Conservation (phyloP, 371 early-diverging fungal genomes). For the Mucor racemosus region DNA sequence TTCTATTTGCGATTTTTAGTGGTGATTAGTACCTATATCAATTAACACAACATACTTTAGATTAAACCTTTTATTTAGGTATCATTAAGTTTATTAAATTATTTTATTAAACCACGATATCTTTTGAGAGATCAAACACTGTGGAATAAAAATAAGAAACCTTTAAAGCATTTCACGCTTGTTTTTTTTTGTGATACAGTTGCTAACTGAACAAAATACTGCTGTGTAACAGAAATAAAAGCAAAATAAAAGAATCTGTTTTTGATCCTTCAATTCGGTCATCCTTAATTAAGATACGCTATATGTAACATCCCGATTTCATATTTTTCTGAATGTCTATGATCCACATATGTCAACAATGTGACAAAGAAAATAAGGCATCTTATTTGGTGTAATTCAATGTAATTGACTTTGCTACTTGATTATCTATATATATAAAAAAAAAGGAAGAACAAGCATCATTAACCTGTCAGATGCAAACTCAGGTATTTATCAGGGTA, state of each 20-base stretch:
- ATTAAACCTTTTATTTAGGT: neutral
- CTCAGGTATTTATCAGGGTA: neutral
- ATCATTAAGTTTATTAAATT: neutral
- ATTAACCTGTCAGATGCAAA: neutral
- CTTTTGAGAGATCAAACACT: neutral
- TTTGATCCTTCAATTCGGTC: constrained; percentile 8
- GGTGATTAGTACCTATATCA: neutral
- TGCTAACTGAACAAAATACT: neutral
- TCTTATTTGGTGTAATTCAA: neutral
- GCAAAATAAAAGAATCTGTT: neutral
- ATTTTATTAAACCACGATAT: neutral
- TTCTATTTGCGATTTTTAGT: neutral
- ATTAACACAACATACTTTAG: neutral
- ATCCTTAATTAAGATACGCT: constrained; percentile 1
- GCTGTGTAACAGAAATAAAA: neutral
- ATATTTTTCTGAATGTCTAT: neutral
- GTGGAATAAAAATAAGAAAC: neutral
- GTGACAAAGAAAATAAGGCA: neutral
- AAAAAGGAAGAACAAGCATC: neutral
- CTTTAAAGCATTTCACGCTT: neutral
- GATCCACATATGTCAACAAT: neutral
- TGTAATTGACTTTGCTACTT: neutral
- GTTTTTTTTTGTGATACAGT: neutral
- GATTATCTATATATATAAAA: neutral
- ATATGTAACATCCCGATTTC: neutral